Conservation (phyloP, 2,329 filamentous ascomycete genomes). For the Cladosporium sp. region DNA sequence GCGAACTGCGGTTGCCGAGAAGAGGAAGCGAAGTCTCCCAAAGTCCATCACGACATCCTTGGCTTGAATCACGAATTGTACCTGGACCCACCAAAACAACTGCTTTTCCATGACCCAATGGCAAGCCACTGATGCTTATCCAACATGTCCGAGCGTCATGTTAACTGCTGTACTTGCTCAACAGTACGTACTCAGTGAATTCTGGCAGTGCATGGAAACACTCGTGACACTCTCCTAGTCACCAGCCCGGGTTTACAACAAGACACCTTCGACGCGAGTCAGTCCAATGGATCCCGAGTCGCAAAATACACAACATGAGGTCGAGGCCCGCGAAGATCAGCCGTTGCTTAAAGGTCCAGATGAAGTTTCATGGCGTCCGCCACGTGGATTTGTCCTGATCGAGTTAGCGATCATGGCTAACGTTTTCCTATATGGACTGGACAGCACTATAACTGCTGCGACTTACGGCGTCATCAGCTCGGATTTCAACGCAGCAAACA, state of each 20-base stretch:
- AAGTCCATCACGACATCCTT: constrained; percentile 14
- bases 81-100: not conserved
- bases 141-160: not conserved
- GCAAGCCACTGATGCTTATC: not conserved
- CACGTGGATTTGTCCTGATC: constrained; percentile 26
- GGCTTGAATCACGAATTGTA: constrained; percentile 1
- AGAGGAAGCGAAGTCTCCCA: not conserved
- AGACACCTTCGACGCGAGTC: not conserved
- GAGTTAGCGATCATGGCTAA: constrained; percentile 27
- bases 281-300: constrained; percentile 1
- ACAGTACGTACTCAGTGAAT: not conserved
- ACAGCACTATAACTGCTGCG: constrained; percentile 26
- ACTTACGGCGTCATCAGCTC: constrained; percentile 46
- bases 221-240: not conserved
- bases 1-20: not conserved
- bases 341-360: constrained; percentile 24
- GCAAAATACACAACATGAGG: not conserved
- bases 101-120: not conserved
- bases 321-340: constrained; percentile 18
- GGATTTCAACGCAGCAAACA: constrained; percentile 74
- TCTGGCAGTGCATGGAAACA: not conserved
- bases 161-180: not conserved
- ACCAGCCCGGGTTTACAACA: not conserved
- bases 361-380: constrained; percentile 25
- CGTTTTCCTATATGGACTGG: constrained; percentile 27